phyloP scores from a whole-genome alignment of 495 filamentous ascomycete species.

The Neurospora intermedia region DNA sequence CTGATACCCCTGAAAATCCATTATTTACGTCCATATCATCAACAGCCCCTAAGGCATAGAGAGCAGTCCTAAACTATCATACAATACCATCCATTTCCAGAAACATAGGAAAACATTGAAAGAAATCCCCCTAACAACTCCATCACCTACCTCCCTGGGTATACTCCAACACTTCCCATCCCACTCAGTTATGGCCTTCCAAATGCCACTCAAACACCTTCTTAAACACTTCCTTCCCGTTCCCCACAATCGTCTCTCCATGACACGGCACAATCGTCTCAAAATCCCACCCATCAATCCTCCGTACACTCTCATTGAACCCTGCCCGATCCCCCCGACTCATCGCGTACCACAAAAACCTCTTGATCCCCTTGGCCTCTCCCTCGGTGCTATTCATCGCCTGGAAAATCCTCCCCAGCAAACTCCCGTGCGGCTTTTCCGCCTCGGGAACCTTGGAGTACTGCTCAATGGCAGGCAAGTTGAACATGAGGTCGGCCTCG shows the following conservation, averaged over 20 bases:
- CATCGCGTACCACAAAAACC: slow-evolving; percentile 71
- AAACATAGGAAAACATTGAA: neutral
- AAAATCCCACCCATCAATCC: slow-evolving; percentile 76
- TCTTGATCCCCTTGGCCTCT: slow-evolving; percentile 60
- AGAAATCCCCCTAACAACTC: neutral
- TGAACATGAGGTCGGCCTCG: slow-evolving; percentile 86
- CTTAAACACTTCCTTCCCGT: slow-evolving; percentile 65
- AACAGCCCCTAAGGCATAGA: neutral
- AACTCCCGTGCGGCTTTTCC: slow-evolving; percentile 40
- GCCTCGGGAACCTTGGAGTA: slow-evolving; percentile 51
- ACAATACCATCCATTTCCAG: neutral
- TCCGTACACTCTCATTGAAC: slow-evolving; percentile 55
- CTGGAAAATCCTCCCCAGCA: slow-evolving; percentile 53
- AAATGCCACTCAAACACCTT: slow-evolving; percentile 84
- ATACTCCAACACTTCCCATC: neutral
- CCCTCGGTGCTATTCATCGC: slow-evolving; percentile 50
- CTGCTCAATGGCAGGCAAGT: slow-evolving; percentile 80
- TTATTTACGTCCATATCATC: neutral
- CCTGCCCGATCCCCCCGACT: slow-evolving; percentile 52
- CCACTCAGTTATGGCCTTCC: slow-evolving; percentile 23
- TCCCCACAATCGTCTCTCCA: slow-evolving; percentile 76
- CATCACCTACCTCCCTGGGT: neutral
- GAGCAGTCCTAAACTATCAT: neutral
- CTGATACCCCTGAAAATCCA: neutral
- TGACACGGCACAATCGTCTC: slow-evolving; percentile 85